phyloP scores from a whole-genome alignment of 164 flowering plant genomes.

The Cinnamomum micranthum region DNA sequence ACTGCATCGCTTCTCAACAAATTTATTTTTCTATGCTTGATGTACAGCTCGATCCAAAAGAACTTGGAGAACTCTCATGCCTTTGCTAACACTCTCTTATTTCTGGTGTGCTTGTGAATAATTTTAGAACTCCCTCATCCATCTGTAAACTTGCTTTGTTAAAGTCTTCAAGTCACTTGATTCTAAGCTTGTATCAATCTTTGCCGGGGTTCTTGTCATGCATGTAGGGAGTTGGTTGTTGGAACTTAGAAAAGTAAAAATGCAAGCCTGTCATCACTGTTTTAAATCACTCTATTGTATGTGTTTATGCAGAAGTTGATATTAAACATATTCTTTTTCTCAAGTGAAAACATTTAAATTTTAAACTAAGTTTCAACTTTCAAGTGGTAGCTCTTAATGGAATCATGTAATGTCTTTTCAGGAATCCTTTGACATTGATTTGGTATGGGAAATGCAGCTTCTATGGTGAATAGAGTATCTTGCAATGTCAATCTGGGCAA shows the following conservation, averaged over 20 bases:
- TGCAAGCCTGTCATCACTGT: not conserved
- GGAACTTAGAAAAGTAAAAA: not conserved
- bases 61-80: no score
- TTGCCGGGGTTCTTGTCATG: not conserved
- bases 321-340: not conserved
- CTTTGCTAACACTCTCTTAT: no score
- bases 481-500: slow-evolving; percentile 35
- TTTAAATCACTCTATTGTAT: not conserved
- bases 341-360: not conserved
- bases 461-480: slow-evolving; percentile 82
- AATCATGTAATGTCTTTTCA: slow-evolving; percentile 40
- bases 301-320: not conserved
- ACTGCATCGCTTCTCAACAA: no score
- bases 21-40: no score
- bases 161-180: no score
- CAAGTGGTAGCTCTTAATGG: slow-evolving; percentile 19
- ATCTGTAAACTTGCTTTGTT: no score
- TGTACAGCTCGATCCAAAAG: no score
- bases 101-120: no score
- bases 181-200: not conserved
- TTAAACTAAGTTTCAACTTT: not conserved
- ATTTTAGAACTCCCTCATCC: no score
- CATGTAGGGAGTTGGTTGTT: not conserved
- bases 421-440: slow-evolving; percentile 73
- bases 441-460: slow-evolving; percentile 91